Percentiles rank a stretch among this genome's conserved stretches.
phyloP scores from a whole-genome alignment of 129 eudicot genomes.

The Pulicaria dysenterica region DNA sequence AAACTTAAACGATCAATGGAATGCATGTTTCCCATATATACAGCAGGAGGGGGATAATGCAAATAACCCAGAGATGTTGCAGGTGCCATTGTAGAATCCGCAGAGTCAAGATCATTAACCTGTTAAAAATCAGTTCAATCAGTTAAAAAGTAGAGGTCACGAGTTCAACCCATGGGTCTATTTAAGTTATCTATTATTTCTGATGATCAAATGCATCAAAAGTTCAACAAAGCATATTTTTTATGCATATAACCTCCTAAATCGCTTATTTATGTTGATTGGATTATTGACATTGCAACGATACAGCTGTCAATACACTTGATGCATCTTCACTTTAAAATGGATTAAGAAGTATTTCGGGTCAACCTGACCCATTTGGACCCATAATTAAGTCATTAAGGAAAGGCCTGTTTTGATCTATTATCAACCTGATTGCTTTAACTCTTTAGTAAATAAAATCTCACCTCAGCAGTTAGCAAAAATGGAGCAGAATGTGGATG shows the following conservation, averaged over 20 bases:
- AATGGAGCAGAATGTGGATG: slow-evolving; percentile 95
- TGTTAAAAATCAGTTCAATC: slow-evolving; percentile 36
- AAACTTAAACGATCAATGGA: slow-evolving; percentile 51
- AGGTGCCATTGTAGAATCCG: slow-evolving; percentile 74
- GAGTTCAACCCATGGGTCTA: not conserved
- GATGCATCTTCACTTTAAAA: not conserved
- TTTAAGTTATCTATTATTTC: not conserved
- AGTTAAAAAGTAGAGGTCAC: not conserved
- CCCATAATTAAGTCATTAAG: not conserved
- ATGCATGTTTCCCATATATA: slow-evolving; percentile 81
- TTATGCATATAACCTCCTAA: not conserved
- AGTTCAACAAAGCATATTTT: not conserved
- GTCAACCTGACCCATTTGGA: not conserved
- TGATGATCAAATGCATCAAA: not conserved
- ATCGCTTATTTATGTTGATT: not conserved
- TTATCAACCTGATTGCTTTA: not conserved
- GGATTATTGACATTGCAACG: not conserved
- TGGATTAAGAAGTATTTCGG: not conserved
- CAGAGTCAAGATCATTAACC: slow-evolving; percentile 94
- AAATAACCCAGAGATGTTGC: slow-evolving; percentile 81
- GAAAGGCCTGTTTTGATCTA: not conserved
- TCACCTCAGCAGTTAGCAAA: slow-evolving; percentile 95
- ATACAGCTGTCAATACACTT: not conserved
- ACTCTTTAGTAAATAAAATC: slow-evolving; percentile 24
- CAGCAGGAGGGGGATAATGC: slow-evolving; percentile 88